phyloP scores from a whole-genome alignment of 352 stramenopile species.

The Phytophthora kernoviae region DNA sequence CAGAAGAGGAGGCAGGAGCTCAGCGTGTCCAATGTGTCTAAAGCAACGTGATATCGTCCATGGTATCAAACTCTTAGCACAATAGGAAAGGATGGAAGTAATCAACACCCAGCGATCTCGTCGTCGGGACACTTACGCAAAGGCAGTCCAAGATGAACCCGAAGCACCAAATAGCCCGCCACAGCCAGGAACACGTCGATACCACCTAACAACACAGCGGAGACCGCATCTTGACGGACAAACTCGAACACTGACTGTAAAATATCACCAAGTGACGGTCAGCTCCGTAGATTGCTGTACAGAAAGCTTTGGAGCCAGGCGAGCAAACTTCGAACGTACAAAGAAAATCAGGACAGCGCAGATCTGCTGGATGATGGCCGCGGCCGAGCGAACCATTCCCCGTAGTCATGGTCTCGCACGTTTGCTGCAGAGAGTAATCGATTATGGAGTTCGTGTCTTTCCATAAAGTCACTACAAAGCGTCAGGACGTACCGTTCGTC shows the following conservation, averaged over 20 bases:
- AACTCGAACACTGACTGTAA: conserved; percentile 79
- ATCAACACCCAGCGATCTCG: conserved; percentile 3
- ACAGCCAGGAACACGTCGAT: conserved; percentile 68
- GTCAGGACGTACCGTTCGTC: conserved; percentile 80
- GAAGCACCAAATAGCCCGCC: conserved; percentile 62
- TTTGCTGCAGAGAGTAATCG: conserved; percentile 51
- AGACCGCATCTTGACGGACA: conserved; percentile 60
- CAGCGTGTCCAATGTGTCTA: conserved; percentile 58
- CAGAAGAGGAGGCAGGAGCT: conserved; percentile 84
- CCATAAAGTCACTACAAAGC: background rate
- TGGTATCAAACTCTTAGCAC: conserved; percentile 2
- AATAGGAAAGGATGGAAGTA: background rate
- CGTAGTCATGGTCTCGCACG: conserved; percentile 83
- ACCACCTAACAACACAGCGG: conserved; percentile 50
- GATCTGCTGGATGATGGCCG: conserved; percentile 90
- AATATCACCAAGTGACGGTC: conserved; percentile 2
- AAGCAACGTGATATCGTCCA: background rate
- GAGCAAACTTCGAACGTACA: conserved; percentile 48
- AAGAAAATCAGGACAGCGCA: conserved; percentile 90
- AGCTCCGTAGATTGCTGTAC: background rate
- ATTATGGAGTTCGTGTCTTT: background rate
- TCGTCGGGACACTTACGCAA: conserved; percentile 33
- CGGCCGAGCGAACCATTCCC: conserved; percentile 84
- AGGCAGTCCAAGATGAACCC: conserved; percentile 37
- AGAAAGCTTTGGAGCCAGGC: conserved; percentile 2